Evolutionary conservation across 116 monocot species (phyloP).

Genomic region (Cymodocea nodosa): DNA sequence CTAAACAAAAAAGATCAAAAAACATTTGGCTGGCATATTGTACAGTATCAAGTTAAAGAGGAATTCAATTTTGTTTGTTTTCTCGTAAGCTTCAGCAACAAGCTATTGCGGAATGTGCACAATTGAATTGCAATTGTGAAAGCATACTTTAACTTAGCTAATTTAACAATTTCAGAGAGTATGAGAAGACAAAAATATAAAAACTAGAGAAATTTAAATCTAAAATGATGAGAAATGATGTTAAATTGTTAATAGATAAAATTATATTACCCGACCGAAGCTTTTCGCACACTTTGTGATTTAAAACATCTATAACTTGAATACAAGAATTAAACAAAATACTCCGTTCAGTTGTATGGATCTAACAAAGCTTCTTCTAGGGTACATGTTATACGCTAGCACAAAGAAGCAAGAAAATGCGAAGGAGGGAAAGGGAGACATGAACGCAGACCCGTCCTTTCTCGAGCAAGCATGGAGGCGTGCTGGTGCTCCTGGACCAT

Average conservation of each 20-base stretch:
- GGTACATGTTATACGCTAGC: background rate
- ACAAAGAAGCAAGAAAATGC: background rate
- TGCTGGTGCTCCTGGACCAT: conserved; percentile 60
- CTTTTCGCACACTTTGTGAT: background rate
- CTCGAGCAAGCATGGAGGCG: conserved; percentile 20
- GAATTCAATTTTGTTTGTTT: background rate
- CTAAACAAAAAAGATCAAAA: background rate
- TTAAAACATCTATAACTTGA: background rate
- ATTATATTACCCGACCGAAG: background rate
- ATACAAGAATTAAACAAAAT: background rate
- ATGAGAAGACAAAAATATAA: too few relatives aligned
- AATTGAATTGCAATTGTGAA: too few relatives aligned
- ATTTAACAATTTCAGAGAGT: too few relatives aligned
- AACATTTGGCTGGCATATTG: background rate
- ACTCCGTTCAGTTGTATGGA: background rate
- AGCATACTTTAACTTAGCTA: too few relatives aligned
- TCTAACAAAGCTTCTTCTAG: background rate
- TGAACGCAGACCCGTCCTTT: conserved; percentile 33
- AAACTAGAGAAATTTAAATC: too few relatives aligned
- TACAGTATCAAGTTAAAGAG: background rate
- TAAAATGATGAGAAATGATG: too few relatives aligned
- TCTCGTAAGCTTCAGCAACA: too few relatives aligned
- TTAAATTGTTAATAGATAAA: too few relatives aligned
- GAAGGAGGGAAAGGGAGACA: background rate
- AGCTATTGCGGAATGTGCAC: too few relatives aligned